These are phyloP conservation scores for Rehmannia glutinosa DNA, from an alignment of 257 asterid species.

Conservation along the genomic window DNA sequence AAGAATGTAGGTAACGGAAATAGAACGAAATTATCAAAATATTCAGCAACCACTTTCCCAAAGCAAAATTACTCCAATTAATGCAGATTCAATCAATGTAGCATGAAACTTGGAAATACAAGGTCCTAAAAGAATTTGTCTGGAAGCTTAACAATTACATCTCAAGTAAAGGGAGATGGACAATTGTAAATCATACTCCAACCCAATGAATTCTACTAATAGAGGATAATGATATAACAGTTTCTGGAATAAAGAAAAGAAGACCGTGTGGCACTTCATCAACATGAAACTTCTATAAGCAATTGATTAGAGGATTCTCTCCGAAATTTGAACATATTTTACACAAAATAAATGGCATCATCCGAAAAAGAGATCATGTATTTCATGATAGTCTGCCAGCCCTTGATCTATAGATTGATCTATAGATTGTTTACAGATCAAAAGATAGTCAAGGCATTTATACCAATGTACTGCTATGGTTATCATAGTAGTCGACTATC, in stretches of 20 bases:
- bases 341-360: background rate
- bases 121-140: background rate
- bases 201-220: background rate
- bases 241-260: background rate
- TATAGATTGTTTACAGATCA: background rate
- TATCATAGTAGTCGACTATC: background rate
- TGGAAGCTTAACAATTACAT: background rate
- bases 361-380: background rate
- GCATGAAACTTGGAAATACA: background rate
- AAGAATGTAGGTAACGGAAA: background rate
- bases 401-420: background rate
- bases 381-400: background rate
- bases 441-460: background rate
- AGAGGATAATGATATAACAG: background rate
- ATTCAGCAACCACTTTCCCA: slow-evolving; percentile 10
- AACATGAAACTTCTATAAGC: background rate
- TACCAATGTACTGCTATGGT: slow-evolving; percentile 1
- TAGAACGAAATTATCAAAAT: slow-evolving; percentile 1
- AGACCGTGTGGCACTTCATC: slow-evolving; percentile 1
- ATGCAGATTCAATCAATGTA: background rate
- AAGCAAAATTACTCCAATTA: background rate
- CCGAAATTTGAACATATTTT: background rate
- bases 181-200: background rate
- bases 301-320: background rate
- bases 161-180: background rate